Percentiles rank a stretch among this genome's conserved stretches.
These are phyloP conservation scores for Ophiostoma ips DNA, from an alignment of 2,329 filamentous ascomycete species.

Conservation along the genomic window DNA sequence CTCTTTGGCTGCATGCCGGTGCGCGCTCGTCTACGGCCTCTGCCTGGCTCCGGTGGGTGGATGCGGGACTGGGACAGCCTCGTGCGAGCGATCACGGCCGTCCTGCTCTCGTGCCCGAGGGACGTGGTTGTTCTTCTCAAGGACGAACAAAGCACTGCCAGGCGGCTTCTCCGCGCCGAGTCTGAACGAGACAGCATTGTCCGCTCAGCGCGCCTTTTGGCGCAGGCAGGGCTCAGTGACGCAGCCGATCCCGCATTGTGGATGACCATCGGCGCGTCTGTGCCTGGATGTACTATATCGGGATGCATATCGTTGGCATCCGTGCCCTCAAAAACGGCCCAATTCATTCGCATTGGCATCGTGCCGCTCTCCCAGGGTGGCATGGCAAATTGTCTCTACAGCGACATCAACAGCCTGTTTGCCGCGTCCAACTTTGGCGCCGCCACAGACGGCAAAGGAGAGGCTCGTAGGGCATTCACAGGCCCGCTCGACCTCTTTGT, in stretches of 20 bases:
- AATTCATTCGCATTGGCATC: constrained; percentile 73
- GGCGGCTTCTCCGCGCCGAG: constrained; percentile 14
- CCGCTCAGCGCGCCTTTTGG: constrained; percentile 39
- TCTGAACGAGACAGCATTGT: constrained; percentile 9
- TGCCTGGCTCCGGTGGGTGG: constrained; percentile 17
- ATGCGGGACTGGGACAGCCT: constrained; percentile 53
- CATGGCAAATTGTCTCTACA: constrained; percentile 55
- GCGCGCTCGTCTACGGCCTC: constrained; percentile 64
- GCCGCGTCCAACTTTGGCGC: constrained; percentile 61
- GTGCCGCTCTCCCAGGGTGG: constrained; percentile 41
- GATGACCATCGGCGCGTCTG: constrained; percentile 56
- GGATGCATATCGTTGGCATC: constrained; percentile 61
- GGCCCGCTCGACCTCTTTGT: constrained; percentile 26
- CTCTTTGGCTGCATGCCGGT: constrained; percentile 87
- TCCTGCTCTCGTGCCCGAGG: constrained; percentile 57
- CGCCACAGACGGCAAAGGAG: constrained; percentile 27
- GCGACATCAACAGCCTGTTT: constrained; percentile 68
- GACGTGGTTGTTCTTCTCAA: constrained; percentile 43
- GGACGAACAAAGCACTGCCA: constrained; percentile 30
- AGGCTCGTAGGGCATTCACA: constrained; percentile 1
- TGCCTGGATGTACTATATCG: constrained; percentile 44
- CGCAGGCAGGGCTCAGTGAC: constrained; percentile 51
- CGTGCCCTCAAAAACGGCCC: constrained; percentile 54
- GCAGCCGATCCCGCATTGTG: constrained; percentile 41
- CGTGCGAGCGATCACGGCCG: constrained; percentile 40